Evolutionary conservation across 495 filamentous ascomycete genomes (phyloP).

Genomic region (Tuber microsphaerosporum): DNA sequence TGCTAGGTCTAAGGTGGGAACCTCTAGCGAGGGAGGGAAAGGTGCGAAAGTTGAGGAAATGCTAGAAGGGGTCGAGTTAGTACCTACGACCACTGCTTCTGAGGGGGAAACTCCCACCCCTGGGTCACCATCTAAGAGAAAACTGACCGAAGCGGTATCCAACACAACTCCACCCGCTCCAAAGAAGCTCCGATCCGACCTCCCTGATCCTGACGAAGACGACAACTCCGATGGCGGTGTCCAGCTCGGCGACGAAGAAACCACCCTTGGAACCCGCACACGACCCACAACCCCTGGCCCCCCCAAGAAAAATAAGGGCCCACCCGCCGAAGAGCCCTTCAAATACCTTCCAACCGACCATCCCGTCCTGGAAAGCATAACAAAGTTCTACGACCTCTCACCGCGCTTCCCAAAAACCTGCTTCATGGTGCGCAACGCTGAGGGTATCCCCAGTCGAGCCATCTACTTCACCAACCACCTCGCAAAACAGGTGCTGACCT

Average conservation of each 20-base stretch:
- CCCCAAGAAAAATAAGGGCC: slow-evolving; percentile 48
- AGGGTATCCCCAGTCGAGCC: slow-evolving; percentile 71
- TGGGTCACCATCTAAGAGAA: slow-evolving; percentile 43
- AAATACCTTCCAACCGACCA: slow-evolving; percentile 72
- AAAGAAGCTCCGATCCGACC: slow-evolving; percentile 40
- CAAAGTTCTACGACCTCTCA: slow-evolving; percentile 73
- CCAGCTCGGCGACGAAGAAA: slow-evolving; percentile 20
- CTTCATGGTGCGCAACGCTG: slow-evolving; percentile 91
- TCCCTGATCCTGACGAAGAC: background rate
- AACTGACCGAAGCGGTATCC: slow-evolving; percentile 34
- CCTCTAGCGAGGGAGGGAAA: slow-evolving; percentile 36
- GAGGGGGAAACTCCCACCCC: slow-evolving; percentile 39
- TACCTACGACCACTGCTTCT: slow-evolving; percentile 38
- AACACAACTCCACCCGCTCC: slow-evolving; percentile 41
- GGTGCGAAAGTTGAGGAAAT: slow-evolving; percentile 34
- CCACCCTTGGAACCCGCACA: slow-evolving; percentile 35
- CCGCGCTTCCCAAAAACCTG: slow-evolving; percentile 76
- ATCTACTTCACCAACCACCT: slow-evolving; percentile 93
- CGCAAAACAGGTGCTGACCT: slow-evolving; percentile 67
- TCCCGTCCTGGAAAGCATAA: slow-evolving; percentile 64
- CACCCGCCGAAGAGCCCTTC: slow-evolving; percentile 76
- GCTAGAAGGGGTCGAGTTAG: background rate
- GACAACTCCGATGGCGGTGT: background rate
- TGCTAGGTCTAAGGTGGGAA: slow-evolving; percentile 46
- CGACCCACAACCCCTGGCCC: slow-evolving; percentile 26